Conservation (phyloP, 805 yeast species). For the Candida piceae region DNA sequence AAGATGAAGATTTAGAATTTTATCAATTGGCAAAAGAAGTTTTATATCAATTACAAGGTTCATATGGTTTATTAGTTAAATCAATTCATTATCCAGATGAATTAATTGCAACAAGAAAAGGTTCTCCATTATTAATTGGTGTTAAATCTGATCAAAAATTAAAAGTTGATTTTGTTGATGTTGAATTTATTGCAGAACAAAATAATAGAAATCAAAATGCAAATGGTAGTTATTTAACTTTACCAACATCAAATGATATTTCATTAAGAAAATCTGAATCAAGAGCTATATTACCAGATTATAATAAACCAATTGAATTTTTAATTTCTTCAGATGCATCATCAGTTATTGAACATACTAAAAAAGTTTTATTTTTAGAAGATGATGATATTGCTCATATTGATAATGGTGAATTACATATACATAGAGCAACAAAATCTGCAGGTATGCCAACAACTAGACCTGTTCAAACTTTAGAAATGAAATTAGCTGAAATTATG, state of each 20-base stretch:
- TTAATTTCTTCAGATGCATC: slow-evolving; percentile 96
- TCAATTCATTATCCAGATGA: slow-evolving; percentile 93
- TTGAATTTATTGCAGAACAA: slow-evolving; percentile 78
- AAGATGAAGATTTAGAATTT: slow-evolving; percentile 79
- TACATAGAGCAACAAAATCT: slow-evolving; percentile 89
- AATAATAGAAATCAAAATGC: slow-evolving; percentile 30
- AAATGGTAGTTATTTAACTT: slow-evolving; percentile 12
- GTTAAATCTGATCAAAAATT: slow-evolving; percentile 93
- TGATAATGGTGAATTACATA: slow-evolving; percentile 96
- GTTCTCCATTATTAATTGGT: slow-evolving; percentile 95
- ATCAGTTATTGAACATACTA: slow-evolving; percentile 93
- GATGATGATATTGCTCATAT: slow-evolving; percentile 99
- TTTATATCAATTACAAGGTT: slow-evolving; percentile 90
- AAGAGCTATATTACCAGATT: slow-evolving; percentile 91
- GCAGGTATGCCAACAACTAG: slow-evolving; percentile 90
- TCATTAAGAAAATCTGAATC: slow-evolving; percentile 47
- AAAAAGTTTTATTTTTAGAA: slow-evolving; percentile 91
- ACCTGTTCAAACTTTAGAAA: slow-evolving; percentile 92
- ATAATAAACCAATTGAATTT: slow-evolving; percentile 90
- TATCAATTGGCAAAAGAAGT: slow-evolving; percentile 91
- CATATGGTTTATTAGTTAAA: slow-evolving; percentile 92
- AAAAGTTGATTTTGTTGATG: slow-evolving; percentile 97
- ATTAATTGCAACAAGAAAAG: slow-evolving; percentile 94
- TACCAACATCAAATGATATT: slow-evolving; percentile 17
- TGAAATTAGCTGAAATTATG: slow-evolving; percentile 97